Base-by-base conservation (phyloP, 345 rosid species). In the Firmiana major region DNA sequence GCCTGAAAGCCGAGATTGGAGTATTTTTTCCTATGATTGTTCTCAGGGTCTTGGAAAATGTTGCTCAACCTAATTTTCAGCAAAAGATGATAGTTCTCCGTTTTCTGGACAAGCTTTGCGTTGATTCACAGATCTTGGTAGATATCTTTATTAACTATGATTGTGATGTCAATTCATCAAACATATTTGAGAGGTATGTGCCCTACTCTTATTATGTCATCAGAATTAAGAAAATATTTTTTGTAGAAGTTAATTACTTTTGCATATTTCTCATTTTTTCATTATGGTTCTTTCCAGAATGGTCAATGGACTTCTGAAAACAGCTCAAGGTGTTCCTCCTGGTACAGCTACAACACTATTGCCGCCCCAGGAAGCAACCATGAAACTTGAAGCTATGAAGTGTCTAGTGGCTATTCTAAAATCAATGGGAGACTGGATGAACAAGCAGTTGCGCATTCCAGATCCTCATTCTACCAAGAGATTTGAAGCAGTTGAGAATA, bases 251-350 rank as follows among this genome's bases (percentile, higher is more conserved):
- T 53, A 53, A 53, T 53, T 17, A 19, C 58, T 19, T 63, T 26
- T 67, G 24, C 55, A 43, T 31, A 31, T 54, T 43, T 19, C 63
- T 64, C 16, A 31, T 75, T 58, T 78, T 79, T 43, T 71, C 53
- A 57, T 78, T 59, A 60, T 31, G 34, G n/a, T 73, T 78, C 74
- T 68, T 78, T 75, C 63, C 88, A 97, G 99, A 86, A 92, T 97
- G 97, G 99, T 97, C 86, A 97, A 92, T 87, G 99, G 99, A 84
- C 97, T 97, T 84, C 97, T 97, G 80, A 97, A 97, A 90, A 97
- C 98, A 80, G 97, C 98, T 70, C 99, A 94, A 90, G 99, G 99
- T 81, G 91, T 89, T 59, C 97, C 93, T 65, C 97, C 98, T 42
- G 93, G 97, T 75, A 83, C 90, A 55, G 83, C 86, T 75, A 91